phyloP scores from a whole-genome alignment of 495 filamentous ascomycete species.

The Chaetomium tenue region DNA sequence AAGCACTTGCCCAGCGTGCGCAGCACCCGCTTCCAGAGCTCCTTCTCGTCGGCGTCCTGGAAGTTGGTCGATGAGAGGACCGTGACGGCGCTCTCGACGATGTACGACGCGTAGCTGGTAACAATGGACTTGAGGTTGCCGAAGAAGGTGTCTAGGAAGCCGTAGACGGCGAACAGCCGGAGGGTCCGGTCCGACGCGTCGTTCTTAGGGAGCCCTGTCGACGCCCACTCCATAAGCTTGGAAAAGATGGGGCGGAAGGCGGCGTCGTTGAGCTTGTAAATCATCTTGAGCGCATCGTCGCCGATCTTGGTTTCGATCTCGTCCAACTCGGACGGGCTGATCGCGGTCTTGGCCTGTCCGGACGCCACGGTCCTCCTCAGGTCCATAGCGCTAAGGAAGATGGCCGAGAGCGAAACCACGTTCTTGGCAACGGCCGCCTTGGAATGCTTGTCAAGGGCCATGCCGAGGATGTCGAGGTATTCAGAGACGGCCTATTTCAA shows the following conservation, averaged over 20 bases:
- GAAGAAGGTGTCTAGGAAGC: constrained; percentile 76
- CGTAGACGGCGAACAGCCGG: constrained; percentile 68
- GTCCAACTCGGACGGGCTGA: constrained; percentile 26
- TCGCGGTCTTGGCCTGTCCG: constrained; percentile 26
- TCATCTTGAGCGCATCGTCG: constrained; percentile 75
- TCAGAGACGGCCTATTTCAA: constrained; percentile 60
- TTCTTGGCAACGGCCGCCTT: constrained; percentile 74
- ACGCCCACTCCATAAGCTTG: constrained; percentile 76
- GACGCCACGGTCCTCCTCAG: constrained; percentile 55
- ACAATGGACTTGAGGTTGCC: constrained; percentile 86
- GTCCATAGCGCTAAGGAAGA: constrained; percentile 72
- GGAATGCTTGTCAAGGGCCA: constrained; percentile 69
- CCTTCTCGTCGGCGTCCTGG: constrained; percentile 51
- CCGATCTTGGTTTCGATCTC: constrained; percentile 63
- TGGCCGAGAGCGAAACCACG: constrained; percentile 58
- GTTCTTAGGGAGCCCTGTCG: constrained; percentile 54
- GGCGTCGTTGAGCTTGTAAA: constrained; percentile 95
- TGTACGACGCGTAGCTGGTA: constrained; percentile 81
- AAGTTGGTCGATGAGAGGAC: constrained; percentile 56
- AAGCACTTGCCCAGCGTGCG: constrained; percentile 70
- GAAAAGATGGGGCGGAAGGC: constrained; percentile 91
- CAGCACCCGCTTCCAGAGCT: constrained; percentile 63
- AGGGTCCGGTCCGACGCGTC: constrained; percentile 54
- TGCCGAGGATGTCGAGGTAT: constrained; percentile 61
- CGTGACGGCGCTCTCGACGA: constrained; percentile 69